Conservation (phyloP, 2,329 filamentous ascomycete species). For the Hirsutella thompsonii region DNA sequence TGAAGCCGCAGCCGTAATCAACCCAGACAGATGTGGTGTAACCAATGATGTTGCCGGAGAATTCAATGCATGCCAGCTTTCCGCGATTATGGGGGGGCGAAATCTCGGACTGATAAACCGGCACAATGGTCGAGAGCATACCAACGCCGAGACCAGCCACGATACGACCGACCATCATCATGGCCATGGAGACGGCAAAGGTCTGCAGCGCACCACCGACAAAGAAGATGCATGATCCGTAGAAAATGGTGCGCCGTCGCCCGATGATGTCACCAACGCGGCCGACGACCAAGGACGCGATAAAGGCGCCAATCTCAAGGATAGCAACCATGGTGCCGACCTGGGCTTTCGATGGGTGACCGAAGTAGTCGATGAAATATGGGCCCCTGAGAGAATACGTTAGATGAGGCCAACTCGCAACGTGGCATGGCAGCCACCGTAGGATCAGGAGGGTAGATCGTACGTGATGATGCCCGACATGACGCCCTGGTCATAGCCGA, state of each 20-base stretch:
- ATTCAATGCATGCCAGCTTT: slow-evolving; percentile 94
- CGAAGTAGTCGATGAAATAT: slow-evolving; percentile 85
- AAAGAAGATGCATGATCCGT: slow-evolving; percentile 82
- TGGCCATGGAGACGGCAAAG: slow-evolving; percentile 67
- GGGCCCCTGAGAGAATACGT: slow-evolving; percentile 47
- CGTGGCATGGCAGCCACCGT: not conserved
- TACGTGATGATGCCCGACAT: slow-evolving; percentile 67
- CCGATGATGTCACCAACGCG: slow-evolving; percentile 86
- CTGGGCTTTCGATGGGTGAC: slow-evolving; percentile 73
- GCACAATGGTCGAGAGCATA: slow-evolving; percentile 81
- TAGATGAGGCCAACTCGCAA: slow-evolving; percentile 8
- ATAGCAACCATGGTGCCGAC: slow-evolving; percentile 98
- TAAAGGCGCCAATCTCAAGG: slow-evolving; percentile 83
- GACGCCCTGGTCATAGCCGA: slow-evolving; percentile 82
- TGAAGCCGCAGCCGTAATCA: slow-evolving; percentile 92
- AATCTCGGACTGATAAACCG: slow-evolving; percentile 89
- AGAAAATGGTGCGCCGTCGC: slow-evolving; percentile 78
- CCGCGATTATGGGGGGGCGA: slow-evolving; percentile 93
- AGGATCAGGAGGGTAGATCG: not conserved
- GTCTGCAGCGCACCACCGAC: slow-evolving; percentile 76
- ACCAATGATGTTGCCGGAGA: slow-evolving; percentile 91
- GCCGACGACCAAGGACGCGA: slow-evolving; percentile 77
- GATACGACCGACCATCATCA: slow-evolving; percentile 80
- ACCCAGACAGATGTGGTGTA: slow-evolving; percentile 98
- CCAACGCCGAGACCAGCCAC: slow-evolving; percentile 79